Conservation (phyloP, 164 flowering plant genomes). For the Malania oleifera region DNA sequence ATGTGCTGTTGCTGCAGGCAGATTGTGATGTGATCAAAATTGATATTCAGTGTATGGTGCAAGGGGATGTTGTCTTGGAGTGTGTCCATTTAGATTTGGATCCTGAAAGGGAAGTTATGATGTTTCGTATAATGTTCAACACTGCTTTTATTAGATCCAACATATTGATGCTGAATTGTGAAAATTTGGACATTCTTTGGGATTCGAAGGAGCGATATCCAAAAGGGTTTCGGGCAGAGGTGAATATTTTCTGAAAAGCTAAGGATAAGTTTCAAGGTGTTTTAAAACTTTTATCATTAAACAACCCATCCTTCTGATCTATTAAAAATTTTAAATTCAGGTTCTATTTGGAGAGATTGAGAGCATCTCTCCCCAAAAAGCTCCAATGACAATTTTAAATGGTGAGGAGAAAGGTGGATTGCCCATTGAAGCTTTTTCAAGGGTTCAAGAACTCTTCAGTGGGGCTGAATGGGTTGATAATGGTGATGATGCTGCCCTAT, state of each 20-base stretch:
- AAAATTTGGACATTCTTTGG: conserved; percentile 95
- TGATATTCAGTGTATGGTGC: conserved; percentile 88
- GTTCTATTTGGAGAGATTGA: conserved; percentile 94
- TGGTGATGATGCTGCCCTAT: conserved; percentile 85
- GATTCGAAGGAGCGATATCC: conserved; percentile 87
- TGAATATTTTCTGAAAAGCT: conserved; percentile 19
- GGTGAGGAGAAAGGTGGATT: conserved; percentile 94
- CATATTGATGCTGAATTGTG: conserved; percentile 79
- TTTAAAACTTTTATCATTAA: not conserved
- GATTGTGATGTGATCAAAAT: conserved; percentile 95
- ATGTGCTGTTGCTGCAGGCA: conserved; percentile 43
- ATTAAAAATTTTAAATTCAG: conserved; percentile 26
- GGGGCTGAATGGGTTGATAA: conserved; percentile 87
- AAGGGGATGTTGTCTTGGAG: conserved; percentile 97
- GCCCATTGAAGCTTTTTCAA: conserved; percentile 96
- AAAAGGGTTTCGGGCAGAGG: conserved; percentile 96
- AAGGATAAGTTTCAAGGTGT: not conserved
- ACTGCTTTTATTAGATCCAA: conserved; percentile 96
- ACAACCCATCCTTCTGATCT: not conserved
- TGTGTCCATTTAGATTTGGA: conserved; percentile 84
- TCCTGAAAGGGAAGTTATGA: conserved; percentile 91
- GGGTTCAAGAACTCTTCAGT: conserved; percentile 95
- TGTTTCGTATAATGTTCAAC: conserved; percentile 95
- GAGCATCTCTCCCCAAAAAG: conserved; percentile 62
- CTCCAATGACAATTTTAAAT: conserved; percentile 69